A percentile compares a stretch with the other conserved stretches of the same genome.
These are phyloP conservation scores for Neonectria faginata DNA, from an alignment of 2,329 filamentous ascomycete genomes.

Conservation along the genomic window DNA sequence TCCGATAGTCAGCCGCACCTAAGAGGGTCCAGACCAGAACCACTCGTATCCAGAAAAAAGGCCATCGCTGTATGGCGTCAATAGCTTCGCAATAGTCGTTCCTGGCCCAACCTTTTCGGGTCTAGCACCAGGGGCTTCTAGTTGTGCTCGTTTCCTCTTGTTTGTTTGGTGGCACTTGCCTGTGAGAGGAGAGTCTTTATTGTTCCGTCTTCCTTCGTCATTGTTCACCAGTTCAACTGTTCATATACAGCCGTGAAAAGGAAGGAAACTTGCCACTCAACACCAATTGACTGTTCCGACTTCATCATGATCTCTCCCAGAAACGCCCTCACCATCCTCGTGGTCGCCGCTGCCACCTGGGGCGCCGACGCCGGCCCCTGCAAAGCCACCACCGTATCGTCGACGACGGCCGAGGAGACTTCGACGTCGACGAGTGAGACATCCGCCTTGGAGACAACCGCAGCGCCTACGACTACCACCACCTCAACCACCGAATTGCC, in stretches of 20 bases:
- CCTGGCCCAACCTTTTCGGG: not conserved
- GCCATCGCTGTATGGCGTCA: constrained; percentile 5
- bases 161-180: not conserved
- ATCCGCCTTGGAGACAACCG: not conserved
- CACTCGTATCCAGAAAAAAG: not conserved
- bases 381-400: not conserved
- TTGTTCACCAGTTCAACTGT: not conserved
- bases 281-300: not conserved
- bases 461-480: not conserved
- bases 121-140: not conserved
- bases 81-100: constrained; percentile 14
- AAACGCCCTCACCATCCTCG: not conserved
- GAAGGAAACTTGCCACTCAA: not conserved
- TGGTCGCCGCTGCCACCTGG: constrained; percentile 1
- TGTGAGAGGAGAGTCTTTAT: not conserved
- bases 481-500: not conserved
- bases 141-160: not conserved
- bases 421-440: not conserved
- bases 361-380: constrained; percentile 7
- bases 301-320: not conserved
- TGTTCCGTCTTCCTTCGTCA: not conserved
- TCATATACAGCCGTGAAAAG: not conserved
- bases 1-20: not conserved
- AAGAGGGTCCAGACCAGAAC: not conserved
- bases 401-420: not conserved